These are phyloP conservation scores for Clathrus columnatus DNA, from an alignment of 768 basidiomycete genomes.

Conservation along the genomic window DNA sequence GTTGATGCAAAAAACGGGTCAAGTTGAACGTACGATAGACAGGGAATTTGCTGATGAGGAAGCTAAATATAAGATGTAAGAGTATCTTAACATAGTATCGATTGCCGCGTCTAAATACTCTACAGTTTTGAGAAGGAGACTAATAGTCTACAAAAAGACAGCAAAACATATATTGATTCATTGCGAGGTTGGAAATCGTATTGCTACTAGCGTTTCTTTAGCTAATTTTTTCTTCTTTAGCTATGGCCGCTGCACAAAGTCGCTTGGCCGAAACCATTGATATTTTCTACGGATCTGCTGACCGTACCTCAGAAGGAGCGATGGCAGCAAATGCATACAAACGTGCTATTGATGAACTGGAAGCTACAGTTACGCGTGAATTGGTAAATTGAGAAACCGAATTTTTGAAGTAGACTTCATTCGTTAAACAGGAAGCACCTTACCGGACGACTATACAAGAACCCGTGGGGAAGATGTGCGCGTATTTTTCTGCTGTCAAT, in stretches of 20 bases:
- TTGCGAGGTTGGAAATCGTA: slow-evolving; percentile 63
- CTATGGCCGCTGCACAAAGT: slow-evolving; percentile 89
- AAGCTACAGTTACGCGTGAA: slow-evolving; percentile 73
- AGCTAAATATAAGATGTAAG: slow-evolving; percentile 81
- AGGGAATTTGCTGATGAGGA: slow-evolving; percentile 91
- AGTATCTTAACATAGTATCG: slow-evolving; percentile 11
- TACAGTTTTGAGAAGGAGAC: slow-evolving; percentile 94
- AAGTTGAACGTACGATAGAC: slow-evolving; percentile 93
- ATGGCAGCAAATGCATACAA: slow-evolving; percentile 98
- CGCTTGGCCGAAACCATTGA: slow-evolving; percentile 91
- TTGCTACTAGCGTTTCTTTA: neutral
- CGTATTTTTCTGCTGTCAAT: slow-evolving; percentile 89
- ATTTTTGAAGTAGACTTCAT: neutral
- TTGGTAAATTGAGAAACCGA: slow-evolving; percentile 43
- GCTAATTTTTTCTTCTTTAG: slow-evolving; percentile 31
- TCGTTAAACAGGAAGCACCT: slow-evolving; percentile 64
- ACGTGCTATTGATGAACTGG: slow-evolving; percentile 88
- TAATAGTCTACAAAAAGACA: slow-evolving; percentile 85
- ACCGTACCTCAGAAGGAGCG: slow-evolving; percentile 80
- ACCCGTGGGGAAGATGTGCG: slow-evolving; percentile 93
- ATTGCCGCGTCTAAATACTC: slow-evolving; percentile 4
- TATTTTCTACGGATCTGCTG: slow-evolving; percentile 81
- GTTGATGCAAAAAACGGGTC: slow-evolving; percentile 97
- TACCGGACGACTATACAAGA: slow-evolving; percentile 93
- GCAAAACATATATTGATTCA: slow-evolving; percentile 89